Base-by-base conservation (phyloP, 805 yeast species). In the Hanseniaspora nectarophila region DNA sequence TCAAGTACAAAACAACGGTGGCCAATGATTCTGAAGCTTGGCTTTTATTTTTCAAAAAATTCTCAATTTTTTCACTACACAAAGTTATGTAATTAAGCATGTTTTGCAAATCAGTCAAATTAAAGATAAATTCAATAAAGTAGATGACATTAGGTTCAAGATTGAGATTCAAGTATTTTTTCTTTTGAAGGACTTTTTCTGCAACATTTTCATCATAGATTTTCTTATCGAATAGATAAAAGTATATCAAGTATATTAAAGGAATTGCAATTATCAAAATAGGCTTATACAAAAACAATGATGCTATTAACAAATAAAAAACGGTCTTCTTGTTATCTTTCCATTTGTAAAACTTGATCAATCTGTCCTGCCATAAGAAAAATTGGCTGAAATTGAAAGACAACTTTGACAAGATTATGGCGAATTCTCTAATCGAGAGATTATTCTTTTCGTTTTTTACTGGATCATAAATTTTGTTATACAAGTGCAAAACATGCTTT, bases 71-170 rank as follows among this genome's bases (percentile, higher is more conserved):
- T 70, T 66, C 24, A 85, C 70, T 7, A 81, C 54, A 50, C 75
- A 76, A 0, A 81, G 40, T 37, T 8, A 37, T 37, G 26, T 37
- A 37, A n/a, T n/a, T 69, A 16, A 85, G 76, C 33, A 78, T 64
- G 55, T 78, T 77, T 62, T 86, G 95, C 26, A 85, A 68, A 60
- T 85, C 90, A 54, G 85, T 72, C 80, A 85, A 72, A 58, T 82
- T 85, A 54, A 80, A 63, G 3, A 73, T 57, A 46, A 73, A 66
- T 44, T 73, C 75, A 62, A 69, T 65, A 20, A 71, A 67, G 48
- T 61, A 61, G 29, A 60, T 61, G n/a, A 66, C 59, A 15, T 64
- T 63, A 21, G 61, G 50, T 18, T 65, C 66, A 21, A 61, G 58
- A 1, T 56, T 54, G 20, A 20, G 37, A 45, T 16, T 43, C 50